Evolutionary conservation across 164 flowering plant genomes (phyloP).

Genomic region (Dillenia suffruticosa): DNA sequence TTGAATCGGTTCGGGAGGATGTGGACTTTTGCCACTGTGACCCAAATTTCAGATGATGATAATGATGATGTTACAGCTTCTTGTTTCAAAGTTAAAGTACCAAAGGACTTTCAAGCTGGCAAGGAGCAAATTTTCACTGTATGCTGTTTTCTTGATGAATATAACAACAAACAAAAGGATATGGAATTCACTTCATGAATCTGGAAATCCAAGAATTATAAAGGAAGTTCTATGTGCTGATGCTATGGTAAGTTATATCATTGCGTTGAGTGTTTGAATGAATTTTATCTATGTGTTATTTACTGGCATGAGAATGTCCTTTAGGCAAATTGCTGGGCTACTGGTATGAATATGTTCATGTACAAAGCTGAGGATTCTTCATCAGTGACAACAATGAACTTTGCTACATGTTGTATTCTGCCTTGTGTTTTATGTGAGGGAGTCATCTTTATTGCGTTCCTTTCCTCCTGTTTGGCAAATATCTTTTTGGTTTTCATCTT

Average conservation of each 20-base stretch:
- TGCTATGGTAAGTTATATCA: conserved; percentile 31
- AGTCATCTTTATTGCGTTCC: no score
- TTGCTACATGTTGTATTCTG: no score
- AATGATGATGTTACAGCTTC: conserved; percentile 11
- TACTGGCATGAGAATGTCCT: no score
- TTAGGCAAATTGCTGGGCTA: no score
- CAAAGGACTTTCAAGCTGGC: conserved; percentile 20
- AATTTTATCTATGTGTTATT: no score
- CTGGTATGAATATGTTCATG: no score
- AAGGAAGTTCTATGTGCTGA: conserved; percentile 22
- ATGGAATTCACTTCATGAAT: conserved; percentile 43
- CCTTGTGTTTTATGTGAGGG: no score
- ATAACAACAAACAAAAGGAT: conserved; percentile 44
- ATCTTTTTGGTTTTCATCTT: no score
- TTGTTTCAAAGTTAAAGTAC: conserved; percentile 33
- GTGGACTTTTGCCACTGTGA: conserved; percentile 39
- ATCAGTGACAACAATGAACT: no score
- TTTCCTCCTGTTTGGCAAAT: no score
- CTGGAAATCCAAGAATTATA: conserved; percentile 20
- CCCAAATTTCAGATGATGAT: conserved; percentile 14
- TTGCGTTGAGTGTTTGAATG: no score
- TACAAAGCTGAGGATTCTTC: no score
- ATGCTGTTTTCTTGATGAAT: conserved; percentile 44
- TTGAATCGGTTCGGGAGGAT: conserved; percentile 26
- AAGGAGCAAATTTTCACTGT: conserved; percentile 23